Evolutionary conservation across 1,284 basidiomycete species (phyloP).

Genomic region (Boletellus sp.): DNA sequence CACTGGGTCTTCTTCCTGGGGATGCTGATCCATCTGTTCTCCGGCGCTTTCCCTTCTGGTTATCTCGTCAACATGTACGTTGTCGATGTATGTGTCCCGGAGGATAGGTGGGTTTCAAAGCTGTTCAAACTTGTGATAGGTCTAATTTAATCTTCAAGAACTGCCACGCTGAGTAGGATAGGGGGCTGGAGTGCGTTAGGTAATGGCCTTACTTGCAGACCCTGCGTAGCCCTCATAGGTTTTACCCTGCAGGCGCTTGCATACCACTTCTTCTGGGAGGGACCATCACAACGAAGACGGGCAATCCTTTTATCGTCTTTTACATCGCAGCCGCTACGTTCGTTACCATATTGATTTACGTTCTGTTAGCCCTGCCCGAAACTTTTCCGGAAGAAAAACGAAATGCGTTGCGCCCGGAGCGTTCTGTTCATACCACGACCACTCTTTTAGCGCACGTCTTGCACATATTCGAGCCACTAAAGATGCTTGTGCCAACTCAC

Average conservation of each 20-base stretch:
- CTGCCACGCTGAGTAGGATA: slow-evolving; percentile 27
- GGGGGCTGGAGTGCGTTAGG: slow-evolving; percentile 31
- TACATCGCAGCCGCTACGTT: slow-evolving; percentile 19
- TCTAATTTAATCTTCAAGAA: slow-evolving; percentile 20
- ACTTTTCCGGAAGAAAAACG: slow-evolving; percentile 31
- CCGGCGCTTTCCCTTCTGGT: slow-evolving; percentile 5
- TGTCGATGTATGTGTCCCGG: neutral
- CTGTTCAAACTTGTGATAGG: neutral
- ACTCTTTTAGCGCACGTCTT: slow-evolving; percentile 1
- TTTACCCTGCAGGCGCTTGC: slow-evolving; percentile 18
- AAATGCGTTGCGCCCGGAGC: slow-evolving; percentile 13
- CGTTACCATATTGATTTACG: slow-evolving; percentile 19
- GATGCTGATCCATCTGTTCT: slow-evolving; percentile 17
- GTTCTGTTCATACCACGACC: neutral
- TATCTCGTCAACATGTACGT: slow-evolving; percentile 29
- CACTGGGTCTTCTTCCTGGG: slow-evolving; percentile 18
- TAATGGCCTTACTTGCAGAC: neutral
- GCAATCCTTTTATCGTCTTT: slow-evolving; percentile 28
- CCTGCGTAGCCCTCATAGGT: neutral
- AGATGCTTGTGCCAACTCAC: slow-evolving; percentile 22
- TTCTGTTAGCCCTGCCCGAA: slow-evolving; percentile 28
- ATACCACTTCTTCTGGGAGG: slow-evolving; percentile 31
- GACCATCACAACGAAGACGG: slow-evolving; percentile 26
- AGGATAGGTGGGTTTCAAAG: neutral
- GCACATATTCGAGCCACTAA: slow-evolving; percentile 26